Evolutionary conservation across 2,329 filamentous ascomycete species (phyloP).

Genomic region (Aureobasidium sp.): DNA sequence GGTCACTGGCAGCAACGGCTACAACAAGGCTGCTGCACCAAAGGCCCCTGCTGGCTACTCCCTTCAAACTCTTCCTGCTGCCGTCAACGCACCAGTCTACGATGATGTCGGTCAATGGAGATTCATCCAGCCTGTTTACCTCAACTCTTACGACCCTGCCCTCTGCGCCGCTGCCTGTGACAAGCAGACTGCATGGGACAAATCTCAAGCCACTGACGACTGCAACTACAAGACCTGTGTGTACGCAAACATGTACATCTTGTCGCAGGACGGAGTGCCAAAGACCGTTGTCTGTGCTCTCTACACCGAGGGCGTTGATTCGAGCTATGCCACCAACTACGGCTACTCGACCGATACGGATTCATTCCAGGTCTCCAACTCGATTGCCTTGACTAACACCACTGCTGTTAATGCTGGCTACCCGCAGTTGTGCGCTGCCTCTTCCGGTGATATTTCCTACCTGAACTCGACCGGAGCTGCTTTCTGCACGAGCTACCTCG

Average conservation of each 20-base stretch:
- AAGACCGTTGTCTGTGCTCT: slow-evolving; percentile 34
- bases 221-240: slow-evolving; percentile 19
- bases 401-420: slow-evolving; percentile 12
- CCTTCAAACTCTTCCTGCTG: slow-evolving; percentile 26
- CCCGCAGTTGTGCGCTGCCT: slow-evolving; percentile 9
- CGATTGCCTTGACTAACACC: slow-evolving; percentile 14
- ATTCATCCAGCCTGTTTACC: slow-evolving; percentile 18
- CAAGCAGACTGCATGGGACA: slow-evolving; percentile 23
- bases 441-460: neutral
- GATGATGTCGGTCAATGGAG: slow-evolving; percentile 23
- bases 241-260: slow-evolving; percentile 34
- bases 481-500: slow-evolving; percentile 6
- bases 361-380: slow-evolving; percentile 17
- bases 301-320: slow-evolving; percentile 25
- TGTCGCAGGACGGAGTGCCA: slow-evolving; percentile 32
- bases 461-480: neutral
- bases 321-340: slow-evolving; percentile 20
- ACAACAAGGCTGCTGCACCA: slow-evolving; percentile 21
- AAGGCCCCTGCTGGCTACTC: slow-evolving; percentile 19
- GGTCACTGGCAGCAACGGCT: slow-evolving; percentile 39
- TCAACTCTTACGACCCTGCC: slow-evolving; percentile 21
- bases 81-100: slow-evolving; percentile 29
- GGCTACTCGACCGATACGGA: slow-evolving; percentile 17
- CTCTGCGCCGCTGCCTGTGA: slow-evolving; percentile 24
- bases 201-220: slow-evolving; percentile 18